Conservation (phyloP, 106 monocot genomes). For the Dendrobium officinale region DNA sequence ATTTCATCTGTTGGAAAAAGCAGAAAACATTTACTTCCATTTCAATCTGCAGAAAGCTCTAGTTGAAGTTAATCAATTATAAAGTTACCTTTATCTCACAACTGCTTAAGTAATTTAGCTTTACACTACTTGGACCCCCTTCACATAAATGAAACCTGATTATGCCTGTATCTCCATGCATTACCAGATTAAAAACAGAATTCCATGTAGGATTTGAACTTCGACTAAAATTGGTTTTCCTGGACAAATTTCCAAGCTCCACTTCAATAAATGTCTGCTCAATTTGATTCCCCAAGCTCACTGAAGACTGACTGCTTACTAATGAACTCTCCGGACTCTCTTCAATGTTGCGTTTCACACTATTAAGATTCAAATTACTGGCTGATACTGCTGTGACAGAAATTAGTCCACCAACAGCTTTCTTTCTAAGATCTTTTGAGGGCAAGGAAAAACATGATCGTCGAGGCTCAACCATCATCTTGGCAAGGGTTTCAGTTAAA, state of each 20-base stretch:
- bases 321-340: constrained; percentile 20
- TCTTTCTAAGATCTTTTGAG: constrained; percentile 53
- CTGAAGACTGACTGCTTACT: constrained; percentile 12
- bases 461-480: constrained; percentile 86
- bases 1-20: constrained; percentile 63
- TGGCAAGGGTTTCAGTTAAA: constrained; percentile 71
- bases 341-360: constrained; percentile 13
- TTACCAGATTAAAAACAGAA: constrained; percentile 71
- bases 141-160: constrained; percentile 85
- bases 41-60: not conserved
- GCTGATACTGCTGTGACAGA: constrained; percentile 77
- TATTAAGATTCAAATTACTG: constrained; percentile 33
- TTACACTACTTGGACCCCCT: constrained; percentile 48
- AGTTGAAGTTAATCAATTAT: not conserved
- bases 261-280: constrained; percentile 75
- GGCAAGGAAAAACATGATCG: constrained; percentile 81
- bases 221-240: constrained; percentile 49
- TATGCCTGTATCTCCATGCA: constrained; percentile 66
- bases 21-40: not conserved
- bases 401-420: constrained; percentile 57
- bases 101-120: constrained; percentile 63
- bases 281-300: constrained; percentile 13
- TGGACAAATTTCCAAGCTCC: constrained; percentile 58
- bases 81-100: constrained; percentile 93
- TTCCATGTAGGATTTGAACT: constrained; percentile 67